Evolutionary conservation across 106 monocot genomes (phyloP), one percentile per base, ranked within the genome.

Genomic region (Dendrobium huoshanense): DNA sequence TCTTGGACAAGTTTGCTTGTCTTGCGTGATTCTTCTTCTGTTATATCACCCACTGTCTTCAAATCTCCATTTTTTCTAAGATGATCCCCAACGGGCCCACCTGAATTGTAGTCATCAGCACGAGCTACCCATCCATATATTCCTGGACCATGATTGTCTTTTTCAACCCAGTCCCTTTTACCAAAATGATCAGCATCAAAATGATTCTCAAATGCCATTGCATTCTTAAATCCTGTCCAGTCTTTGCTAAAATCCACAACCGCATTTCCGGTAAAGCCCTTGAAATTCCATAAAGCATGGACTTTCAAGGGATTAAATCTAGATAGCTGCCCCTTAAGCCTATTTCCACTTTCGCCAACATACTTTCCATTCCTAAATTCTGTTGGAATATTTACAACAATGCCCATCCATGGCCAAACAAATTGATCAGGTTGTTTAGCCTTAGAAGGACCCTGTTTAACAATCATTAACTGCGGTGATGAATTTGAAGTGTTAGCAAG

Each of bases 91-190:
- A 95, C 76, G 4, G 75, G 78, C 59, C 82, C 87, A 2, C 5
- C 61, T n/a, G 84, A 56, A 33, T 90, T 77, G 67, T 88, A 95
- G 72, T 95, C 94, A 29, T 86, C 85, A 56, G 82, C 85, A 41
- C 85, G 82, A 56, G 92, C 94, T 68, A 92, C 54, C 94, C 94
- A 95, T 78, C 94, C 94, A 84, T 83, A 88, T 8, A 93, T 77
- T 33, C 83, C 83, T 5, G 15, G 1, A 11, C 55, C 83, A 45
- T 27, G 75, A 41, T 70, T 15, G 15, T 84, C 75, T n/a, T 64
- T 86, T n/a, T 84, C 83, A 40, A 73, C 43, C 87, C 86, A 87
- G 59, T 85, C 84, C 16, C 27, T 85, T 77, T 81, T 88, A 22
- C 90, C 90, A 43, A 65, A 70, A 41, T 76, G 79, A 40, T 42